Evolutionary conservation across 352 stramenopile species (phyloP).

Genomic region (Pythium guiyangense): DNA sequence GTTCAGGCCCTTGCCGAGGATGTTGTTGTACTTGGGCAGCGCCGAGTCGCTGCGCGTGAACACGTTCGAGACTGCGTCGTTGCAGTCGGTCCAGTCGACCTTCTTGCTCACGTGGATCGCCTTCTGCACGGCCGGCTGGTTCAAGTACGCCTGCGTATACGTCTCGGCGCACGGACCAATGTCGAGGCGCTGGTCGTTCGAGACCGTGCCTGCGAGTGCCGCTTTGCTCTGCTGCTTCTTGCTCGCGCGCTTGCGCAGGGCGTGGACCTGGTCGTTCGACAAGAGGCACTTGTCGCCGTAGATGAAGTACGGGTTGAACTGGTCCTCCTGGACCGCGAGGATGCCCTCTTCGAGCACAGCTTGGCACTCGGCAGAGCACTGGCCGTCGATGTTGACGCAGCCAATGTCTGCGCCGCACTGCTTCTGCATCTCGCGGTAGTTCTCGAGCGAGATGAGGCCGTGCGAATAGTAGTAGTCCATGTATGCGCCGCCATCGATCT

Average conservation of each 20-base stretch:
- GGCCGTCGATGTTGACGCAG: slow-evolving; percentile 49
- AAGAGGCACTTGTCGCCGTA: slow-evolving; percentile 79
- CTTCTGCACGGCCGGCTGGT: slow-evolving; percentile 48
- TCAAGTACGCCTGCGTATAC: slow-evolving; percentile 67
- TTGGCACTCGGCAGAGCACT: slow-evolving; percentile 40
- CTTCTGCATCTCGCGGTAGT: slow-evolving; percentile 58
- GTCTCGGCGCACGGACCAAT: slow-evolving; percentile 62
- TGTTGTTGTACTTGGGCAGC: slow-evolving; percentile 65
- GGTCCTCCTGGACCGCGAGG: slow-evolving; percentile 29
- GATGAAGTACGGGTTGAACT: slow-evolving; percentile 77
- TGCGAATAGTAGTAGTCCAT: slow-evolving; percentile 88
- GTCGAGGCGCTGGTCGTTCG: slow-evolving; percentile 31
- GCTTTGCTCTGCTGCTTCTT: slow-evolving; percentile 22
- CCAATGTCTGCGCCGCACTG: slow-evolving; percentile 50
- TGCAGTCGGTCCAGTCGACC: slow-evolving; percentile 64
- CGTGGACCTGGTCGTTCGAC: slow-evolving; percentile 44
- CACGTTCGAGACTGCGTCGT: slow-evolving; percentile 40
- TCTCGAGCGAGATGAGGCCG: slow-evolving; percentile 75
- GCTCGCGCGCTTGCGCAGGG: slow-evolving; percentile 37
- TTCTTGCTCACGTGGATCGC: slow-evolving; percentile 48
- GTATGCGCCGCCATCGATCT: slow-evolving; percentile 61
- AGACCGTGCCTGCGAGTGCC: slow-evolving; percentile 11
- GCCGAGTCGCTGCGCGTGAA: slow-evolving; percentile 59
- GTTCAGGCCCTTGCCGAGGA: slow-evolving; percentile 42
- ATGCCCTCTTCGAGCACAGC: slow-evolving; percentile 48